Evolutionary conservation across 163 green algal genomes (phyloP).

Genomic region (Coccomyxa subellipsoidea): DNA sequence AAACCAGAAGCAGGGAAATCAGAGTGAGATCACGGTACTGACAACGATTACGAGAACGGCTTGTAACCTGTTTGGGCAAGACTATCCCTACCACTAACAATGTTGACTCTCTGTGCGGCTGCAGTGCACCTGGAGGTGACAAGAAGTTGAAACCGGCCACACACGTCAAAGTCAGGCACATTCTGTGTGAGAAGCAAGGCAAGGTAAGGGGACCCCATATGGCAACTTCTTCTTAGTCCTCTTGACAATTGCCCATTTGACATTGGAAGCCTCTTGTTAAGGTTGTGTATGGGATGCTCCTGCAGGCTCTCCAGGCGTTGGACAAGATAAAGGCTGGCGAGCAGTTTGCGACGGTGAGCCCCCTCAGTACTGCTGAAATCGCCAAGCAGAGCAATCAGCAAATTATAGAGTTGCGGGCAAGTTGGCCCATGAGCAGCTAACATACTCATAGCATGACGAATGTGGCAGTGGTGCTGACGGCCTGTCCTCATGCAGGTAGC

Average conservation of each 20-base stretch:
- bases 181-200: constrained; percentile 51
- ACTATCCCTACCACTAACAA: too few species aligned
- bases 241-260: background rate
- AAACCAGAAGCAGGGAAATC: background rate
- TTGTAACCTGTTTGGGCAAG: too few species aligned
- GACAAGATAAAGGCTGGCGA: constrained; percentile 34
- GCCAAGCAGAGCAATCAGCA: background rate
- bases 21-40: background rate
- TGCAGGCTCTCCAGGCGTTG: constrained; percentile 40
- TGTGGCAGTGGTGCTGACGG: background rate
- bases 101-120: background rate
- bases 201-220: constrained; percentile 30
- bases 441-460: background rate
- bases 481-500: constrained; percentile 26
- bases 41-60: too few species aligned
- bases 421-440: background rate
- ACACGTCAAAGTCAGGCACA: constrained; percentile 46
- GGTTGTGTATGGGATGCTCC: background rate
- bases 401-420: background rate
- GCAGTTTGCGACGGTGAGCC: constrained; percentile 33
- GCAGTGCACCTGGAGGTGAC: background rate
- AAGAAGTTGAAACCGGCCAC: constrained; percentile 23
- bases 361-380: too few species aligned
- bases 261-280: too few species aligned
- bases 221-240: background rate